Percentiles rank a stretch among this genome's conserved stretches.
Evolutionary conservation across 805 yeast species (phyloP).

Genomic region (Barnettozyma pratensis): DNA sequence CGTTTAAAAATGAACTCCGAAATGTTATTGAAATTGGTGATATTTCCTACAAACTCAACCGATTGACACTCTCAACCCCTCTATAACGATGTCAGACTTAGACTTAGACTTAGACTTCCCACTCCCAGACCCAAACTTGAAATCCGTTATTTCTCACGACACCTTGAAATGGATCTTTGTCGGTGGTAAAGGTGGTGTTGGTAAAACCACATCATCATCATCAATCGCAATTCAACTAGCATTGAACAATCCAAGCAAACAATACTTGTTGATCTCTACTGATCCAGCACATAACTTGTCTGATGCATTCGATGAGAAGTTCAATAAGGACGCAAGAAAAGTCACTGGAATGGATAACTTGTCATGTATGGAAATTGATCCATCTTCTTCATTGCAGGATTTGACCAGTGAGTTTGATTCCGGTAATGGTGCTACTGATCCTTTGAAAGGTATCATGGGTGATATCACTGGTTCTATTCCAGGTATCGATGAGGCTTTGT

Average conservation of each 20-base stretch:
- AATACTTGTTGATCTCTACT: constrained; percentile 85
- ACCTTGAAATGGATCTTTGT: constrained; percentile 93
- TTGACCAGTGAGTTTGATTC: constrained; percentile 49
- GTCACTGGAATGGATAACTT: constrained; percentile 87
- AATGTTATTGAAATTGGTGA: background rate
- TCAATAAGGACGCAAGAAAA: constrained; percentile 92
- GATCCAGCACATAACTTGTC: constrained; percentile 98
- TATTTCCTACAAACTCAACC: too few species aligned
- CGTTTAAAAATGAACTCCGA: background rate
- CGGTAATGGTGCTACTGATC: constrained; percentile 36
- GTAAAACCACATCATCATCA: constrained; percentile 96
- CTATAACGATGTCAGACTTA: constrained; percentile 17
- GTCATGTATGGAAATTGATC: constrained; percentile 98
- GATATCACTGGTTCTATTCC: constrained; percentile 95
- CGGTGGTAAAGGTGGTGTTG: constrained; percentile 99
- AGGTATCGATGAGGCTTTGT: constrained; percentile 96
- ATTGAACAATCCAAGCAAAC: constrained; percentile 67
- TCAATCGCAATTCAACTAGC: constrained; percentile 95
- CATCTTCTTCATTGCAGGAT: constrained; percentile 89
- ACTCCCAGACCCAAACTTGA: constrained; percentile 57
- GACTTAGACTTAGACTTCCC: constrained; percentile 22
- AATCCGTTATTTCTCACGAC: constrained; percentile 60
- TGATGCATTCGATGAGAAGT: constrained; percentile 97
- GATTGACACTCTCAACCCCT: too few species aligned
- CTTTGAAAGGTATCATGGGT: constrained; percentile 70